These are phyloP conservation scores for Mycena chlorophos DNA, from an alignment of 768 basidiomycete species.

Conservation along the genomic window DNA sequence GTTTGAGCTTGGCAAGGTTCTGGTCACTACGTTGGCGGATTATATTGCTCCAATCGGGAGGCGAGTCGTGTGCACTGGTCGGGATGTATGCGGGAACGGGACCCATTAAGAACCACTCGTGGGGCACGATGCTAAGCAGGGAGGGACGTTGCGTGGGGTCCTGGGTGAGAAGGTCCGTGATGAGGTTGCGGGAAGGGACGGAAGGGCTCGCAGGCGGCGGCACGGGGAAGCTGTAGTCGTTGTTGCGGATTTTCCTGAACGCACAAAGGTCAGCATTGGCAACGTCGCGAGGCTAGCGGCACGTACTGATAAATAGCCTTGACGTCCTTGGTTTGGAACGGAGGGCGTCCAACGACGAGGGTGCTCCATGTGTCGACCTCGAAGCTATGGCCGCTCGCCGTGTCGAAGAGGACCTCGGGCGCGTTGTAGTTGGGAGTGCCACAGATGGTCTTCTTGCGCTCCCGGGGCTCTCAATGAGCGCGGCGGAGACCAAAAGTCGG, in stretches of 20 bases:
- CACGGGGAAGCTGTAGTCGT: constrained; percentile 88
- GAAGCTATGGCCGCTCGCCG: constrained; percentile 93
- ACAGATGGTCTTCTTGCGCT: constrained; percentile 97
- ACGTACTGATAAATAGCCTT: constrained; percentile 91
- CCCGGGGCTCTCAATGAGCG: constrained; percentile 96
- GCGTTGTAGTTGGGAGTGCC: constrained; percentile 99
- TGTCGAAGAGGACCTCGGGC: constrained; percentile 95
- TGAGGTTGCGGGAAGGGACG: constrained; percentile 62
- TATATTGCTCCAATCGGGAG: constrained; percentile 77
- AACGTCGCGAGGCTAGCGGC: background rate
- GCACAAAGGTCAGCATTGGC: background rate
- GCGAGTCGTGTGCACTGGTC: constrained; percentile 67
- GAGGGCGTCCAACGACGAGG: constrained; percentile 89
- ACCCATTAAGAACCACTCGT: constrained; percentile 81
- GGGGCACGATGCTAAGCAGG: constrained; percentile 80
- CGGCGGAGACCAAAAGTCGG: constrained; percentile 96
- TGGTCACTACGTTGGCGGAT: constrained; percentile 55
- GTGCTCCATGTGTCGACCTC: constrained; percentile 99
- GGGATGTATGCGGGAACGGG: constrained; percentile 83
- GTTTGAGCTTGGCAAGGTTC: constrained; percentile 72
- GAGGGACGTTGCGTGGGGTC: constrained; percentile 82
- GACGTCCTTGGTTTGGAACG: constrained; percentile 98
- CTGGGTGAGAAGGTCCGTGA: constrained; percentile 82
- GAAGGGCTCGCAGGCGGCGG: constrained; percentile 56
- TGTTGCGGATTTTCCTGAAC: constrained; percentile 84